Evolutionary conservation across 148 eudicot species (phyloP), one percentile per base, ranked within the genome.

Genomic region (Chenopodium berlandieri): DNA sequence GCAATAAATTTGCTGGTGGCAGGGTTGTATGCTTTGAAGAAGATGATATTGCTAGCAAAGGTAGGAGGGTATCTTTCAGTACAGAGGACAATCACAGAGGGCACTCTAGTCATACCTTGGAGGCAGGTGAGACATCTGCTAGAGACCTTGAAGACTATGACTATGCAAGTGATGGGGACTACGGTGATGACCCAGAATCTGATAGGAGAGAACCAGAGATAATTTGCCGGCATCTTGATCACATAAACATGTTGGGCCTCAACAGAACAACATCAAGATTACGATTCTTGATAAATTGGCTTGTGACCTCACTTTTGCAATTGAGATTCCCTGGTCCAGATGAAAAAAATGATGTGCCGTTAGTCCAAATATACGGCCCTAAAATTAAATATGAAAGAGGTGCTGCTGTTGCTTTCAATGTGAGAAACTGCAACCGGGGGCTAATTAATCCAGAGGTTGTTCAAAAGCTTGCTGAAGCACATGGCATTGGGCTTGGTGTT

Each of bases 321-420:
- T 83, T 96, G 79, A 91, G 92, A 80, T 75, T 91, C 77, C 89
- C 80, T 50, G 85, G 89, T 54, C 78, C 90, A n/a, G 88, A 90
- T 80, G 92, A 84, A 56, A 80, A 85, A 8, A 75, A 76, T 54
- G 50, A 71, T 7, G 62, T 84, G 14, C 88, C 91, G 50, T 89
- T 96, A 16, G 93, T 96, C 82, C 97, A 92, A 77, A 96, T 96
- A 25, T 96, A 94, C 71, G 99, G 99, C 40, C 99, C 99, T 27
- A 96, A 96, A 83, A 96, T 96, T 30, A 92, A 94, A 78, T 96
- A 96, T 58, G 99, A 96, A 87, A 88, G 99, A 76, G 99, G 99
- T 22, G 99, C 95, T 60, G 87, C 99, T 7, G 98, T 96, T 79
- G 98, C 99, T 12, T 96, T 96, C 81, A 96, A 92, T 71, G 89